phyloP scores from a whole-genome alignment of 768 basidiomycete genomes.

The Gelatoporia subvermispora region DNA sequence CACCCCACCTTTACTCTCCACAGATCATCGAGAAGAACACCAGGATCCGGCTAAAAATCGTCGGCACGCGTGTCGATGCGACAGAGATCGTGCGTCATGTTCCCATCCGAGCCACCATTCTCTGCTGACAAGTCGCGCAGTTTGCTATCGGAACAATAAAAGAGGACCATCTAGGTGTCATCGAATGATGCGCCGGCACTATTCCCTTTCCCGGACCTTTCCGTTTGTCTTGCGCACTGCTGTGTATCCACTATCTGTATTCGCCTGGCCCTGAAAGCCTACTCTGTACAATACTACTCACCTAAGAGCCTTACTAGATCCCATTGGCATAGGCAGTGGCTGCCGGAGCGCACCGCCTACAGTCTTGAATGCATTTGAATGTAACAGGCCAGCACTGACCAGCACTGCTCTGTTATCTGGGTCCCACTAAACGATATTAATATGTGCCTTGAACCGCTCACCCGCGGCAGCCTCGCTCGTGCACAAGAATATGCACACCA shows the following conservation, averaged over 20 bases:
- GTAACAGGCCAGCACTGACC: no score
- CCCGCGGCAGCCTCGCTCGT: no score
- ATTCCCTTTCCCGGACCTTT: background rate
- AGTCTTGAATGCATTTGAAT: no score
- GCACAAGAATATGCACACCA: no score
- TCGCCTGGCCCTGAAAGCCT: background rate
- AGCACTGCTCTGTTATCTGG: no score
- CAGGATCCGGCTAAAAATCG: constrained; percentile 89
- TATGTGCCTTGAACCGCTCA: no score
- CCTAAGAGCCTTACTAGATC: background rate
- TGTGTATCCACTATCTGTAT: constrained; percentile 17
- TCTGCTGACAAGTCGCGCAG: constrained; percentile 33
- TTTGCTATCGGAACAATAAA: constrained; percentile 98
- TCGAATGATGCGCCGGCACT: constrained; percentile 43
- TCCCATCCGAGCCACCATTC: background rate
- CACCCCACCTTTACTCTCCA: background rate
- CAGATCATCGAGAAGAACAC: constrained; percentile 94
- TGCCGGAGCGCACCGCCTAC: no score
- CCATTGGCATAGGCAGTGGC: no score
- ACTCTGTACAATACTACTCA: background rate
- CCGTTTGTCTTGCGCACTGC: background rate
- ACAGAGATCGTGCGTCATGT: constrained; percentile 81
- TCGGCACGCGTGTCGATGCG: constrained; percentile 96
- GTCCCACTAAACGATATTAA: no score
- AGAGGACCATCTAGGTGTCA: constrained; percentile 94